Evolutionary conservation across 1,284 basidiomycete genomes (phyloP), one percentile per base, ranked within the genome.

Genomic region (Tranzscheliella williamsii): DNA sequence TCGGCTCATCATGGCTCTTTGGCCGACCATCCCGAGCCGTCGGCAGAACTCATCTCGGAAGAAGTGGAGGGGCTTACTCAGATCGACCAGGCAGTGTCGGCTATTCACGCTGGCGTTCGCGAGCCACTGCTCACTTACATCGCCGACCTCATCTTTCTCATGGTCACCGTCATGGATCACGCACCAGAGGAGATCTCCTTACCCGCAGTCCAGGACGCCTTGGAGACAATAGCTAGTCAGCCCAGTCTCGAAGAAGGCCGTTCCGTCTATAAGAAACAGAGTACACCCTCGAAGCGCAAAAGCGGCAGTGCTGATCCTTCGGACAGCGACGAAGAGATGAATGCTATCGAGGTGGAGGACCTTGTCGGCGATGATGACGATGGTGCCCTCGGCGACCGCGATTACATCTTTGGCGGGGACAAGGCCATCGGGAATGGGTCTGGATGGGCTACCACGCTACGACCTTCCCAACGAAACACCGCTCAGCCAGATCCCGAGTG

Each of bases 131-230:
- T 83, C 47, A 82, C 84, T 34, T 89, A 88, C 0, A 83, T 93
- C 35, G 85, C 82, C 6, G 87, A 87, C 66, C 86, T 87, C 3
- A 79, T 93, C 35, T 89, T 92, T 72, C 94, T 90, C 74, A 80
- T 94, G 33, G 84, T 95, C 8, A 86, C 90, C 69, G 90, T 89
- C 2, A 81, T 95, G 12, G 89, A 91, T 71, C 86, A 85, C 71
- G 90, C 90, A 0, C 90, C 89, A 0, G 86, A 90, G 42, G 89
- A 91, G 66, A 85, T 85, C 0, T 79, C 80, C 27, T 83, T 89
- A 5, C 40, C 52, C 32, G 20, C 42, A 36, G 24, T 45, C 2
- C 90, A 91, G 0, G 71, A 81, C 1, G 84, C 54, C 27, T 32
- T 64, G 5, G 72, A 73, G 0, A 86, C 87, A 44, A 82, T 91